A percentile compares a stretch with the other conserved stretches of the same genome.
Conservation (phyloP, 257 asterid species). For the Nicotiana benthamiana region DNA sequence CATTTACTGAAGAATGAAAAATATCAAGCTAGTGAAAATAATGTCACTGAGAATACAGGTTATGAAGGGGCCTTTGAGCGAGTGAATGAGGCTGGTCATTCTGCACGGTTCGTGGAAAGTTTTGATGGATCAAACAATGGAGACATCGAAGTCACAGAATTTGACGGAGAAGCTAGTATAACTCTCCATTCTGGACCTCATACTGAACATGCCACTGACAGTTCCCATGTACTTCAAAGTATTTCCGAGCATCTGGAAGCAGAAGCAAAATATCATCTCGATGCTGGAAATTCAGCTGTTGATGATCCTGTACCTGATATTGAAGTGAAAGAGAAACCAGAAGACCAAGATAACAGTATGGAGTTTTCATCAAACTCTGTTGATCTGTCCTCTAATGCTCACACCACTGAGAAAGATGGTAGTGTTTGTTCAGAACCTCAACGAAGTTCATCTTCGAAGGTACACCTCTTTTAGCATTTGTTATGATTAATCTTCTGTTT, state of each 20-base stretch:
- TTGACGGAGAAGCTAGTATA: conserved; percentile 5
- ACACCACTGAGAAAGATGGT: conserved; percentile 19
- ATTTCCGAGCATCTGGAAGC: conserved; percentile 14
- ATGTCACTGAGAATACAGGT: conserved; percentile 20
- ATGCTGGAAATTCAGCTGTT: conserved; percentile 11
- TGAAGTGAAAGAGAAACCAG: conserved; percentile 17
- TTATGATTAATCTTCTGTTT: background rate
- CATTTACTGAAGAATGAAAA: background rate
- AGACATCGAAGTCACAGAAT: conserved; percentile 13
- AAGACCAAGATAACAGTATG: conserved; percentile 13
- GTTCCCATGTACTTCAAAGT: background rate
- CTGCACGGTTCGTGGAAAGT: conserved; percentile 21
- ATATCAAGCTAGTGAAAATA: conserved; percentile 28
- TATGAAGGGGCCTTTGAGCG: conserved; percentile 24
- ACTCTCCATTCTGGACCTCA: conserved; percentile 16
- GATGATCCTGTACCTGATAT: conserved; percentile 6
- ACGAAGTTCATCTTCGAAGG: conserved; percentile 29
- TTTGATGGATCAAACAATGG: conserved; percentile 14
- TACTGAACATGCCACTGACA: conserved; percentile 5
- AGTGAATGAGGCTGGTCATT: conserved; percentile 15
- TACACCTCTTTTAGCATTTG: conserved; percentile 9
- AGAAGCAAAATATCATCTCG: conserved; percentile 14
- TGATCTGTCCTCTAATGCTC: conserved; percentile 6
- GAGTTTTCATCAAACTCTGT: conserved; percentile 12
- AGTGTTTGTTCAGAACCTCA: conserved; percentile 3